Base-by-base conservation (phyloP, 225 moss, liverwort and hornwort species). In the Sphagnum contortum region DNA sequence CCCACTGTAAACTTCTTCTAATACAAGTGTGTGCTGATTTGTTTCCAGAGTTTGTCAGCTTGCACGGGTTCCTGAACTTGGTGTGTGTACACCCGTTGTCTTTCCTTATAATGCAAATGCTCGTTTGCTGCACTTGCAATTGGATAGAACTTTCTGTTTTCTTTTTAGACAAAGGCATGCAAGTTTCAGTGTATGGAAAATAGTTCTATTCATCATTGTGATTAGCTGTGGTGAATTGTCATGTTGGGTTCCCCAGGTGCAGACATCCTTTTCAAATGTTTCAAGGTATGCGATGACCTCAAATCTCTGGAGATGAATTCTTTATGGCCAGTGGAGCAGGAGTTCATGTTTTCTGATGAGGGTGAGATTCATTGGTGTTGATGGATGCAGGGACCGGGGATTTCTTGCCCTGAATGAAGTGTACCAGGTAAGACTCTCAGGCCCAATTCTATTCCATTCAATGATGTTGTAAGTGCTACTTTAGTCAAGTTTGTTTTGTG, bases 41-140 rank as follows among this genome's bases (percentile, higher is more conserved):
- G n/a, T 54, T 68, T 84, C 72, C 94, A 94, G 89, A 94, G 68
- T 94, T 94, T 49, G 75, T 71, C 48, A 85, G 75, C 60, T 81
- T 94, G 12, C 89, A 94, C 85, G 81, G 70, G 55, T 94, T 91
- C 68, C 85, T 94, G 47, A 78, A 65, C 66, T 46, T 60, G 80
- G 91, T 93, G 73, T 47, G 77, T 69, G 49, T 59, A 59, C 47
- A 45, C 50, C 57, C 71, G 59, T 64, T 29, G 8, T 57, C 44
- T 60, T 60, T 14, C 12, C 48, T 49, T 8, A 14, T 3, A 57
- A 49, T 49, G 45, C 55, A 48, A 8, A 9, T 57, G 6, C n/a
- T 48, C 44, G 13, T 57, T 70, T 49, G 10, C 4, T 63, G 13
- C 8, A 11, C 57, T 62, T 6, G n/a, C 4, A 1, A 2, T 4